These are phyloP conservation scores for Fraxinus xanthoxyloides DNA, from an alignment of 305 asterid genomes.

Conservation along the genomic window DNA sequence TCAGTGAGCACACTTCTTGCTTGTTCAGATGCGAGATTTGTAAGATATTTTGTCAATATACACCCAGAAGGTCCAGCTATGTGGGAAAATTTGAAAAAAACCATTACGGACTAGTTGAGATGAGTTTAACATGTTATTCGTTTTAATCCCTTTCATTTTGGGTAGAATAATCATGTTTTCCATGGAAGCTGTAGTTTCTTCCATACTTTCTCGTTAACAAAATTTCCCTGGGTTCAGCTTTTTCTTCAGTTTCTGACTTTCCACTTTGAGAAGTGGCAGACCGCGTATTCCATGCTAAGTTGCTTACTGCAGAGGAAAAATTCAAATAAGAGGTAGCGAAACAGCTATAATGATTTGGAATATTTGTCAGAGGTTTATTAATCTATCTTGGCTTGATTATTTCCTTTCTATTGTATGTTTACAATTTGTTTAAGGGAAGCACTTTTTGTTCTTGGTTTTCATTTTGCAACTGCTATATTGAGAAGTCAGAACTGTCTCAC, in stretches of 20 bases:
- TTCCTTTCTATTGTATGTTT: background rate
- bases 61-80: constrained; percentile 74
- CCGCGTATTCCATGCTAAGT: background rate
- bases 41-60: constrained; percentile 59
- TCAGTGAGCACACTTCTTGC: constrained; percentile 77
- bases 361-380: background rate
- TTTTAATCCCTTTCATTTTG: background rate
- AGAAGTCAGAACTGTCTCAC: background rate
- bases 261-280: background rate
- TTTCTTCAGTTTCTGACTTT: background rate
- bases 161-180: background rate
- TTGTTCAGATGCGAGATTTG: constrained; percentile 62
- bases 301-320: background rate
- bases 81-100: constrained; percentile 58
- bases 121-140: background rate
- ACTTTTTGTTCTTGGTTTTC: background rate
- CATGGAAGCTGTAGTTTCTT: background rate
- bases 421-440: background rate
- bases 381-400: background rate
- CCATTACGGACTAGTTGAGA: constrained; percentile 31
- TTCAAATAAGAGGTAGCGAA: background rate
- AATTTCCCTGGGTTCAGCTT: background rate
- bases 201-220: background rate
- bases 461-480: background rate
- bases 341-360: background rate